phyloP scores from a whole-genome alignment of 192 early-diverging fungal genomes.

The Coemansia sp. region DNA sequence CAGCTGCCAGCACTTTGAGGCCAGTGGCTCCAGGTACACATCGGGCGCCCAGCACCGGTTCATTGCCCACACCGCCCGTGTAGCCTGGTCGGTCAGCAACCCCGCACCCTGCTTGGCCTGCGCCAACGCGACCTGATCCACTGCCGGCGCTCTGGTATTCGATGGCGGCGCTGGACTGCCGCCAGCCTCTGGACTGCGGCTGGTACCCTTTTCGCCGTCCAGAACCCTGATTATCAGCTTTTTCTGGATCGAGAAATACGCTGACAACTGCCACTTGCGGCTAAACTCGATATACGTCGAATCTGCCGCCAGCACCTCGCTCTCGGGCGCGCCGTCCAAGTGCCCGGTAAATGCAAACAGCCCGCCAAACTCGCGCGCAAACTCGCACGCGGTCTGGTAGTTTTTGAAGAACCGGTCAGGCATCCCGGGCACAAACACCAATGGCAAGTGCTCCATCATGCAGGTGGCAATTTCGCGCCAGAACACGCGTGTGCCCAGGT shows the following conservation, averaged over 20 bases:
- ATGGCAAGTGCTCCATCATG: constrained; percentile 16
- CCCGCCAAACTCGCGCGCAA: constrained; percentile 20
- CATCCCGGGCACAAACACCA: constrained; percentile 46
- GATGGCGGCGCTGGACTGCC: too few relatives aligned
- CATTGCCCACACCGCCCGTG: constrained; percentile 22
- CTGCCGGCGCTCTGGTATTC: neutral
- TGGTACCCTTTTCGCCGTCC: too few relatives aligned
- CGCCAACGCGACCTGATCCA: constrained; percentile 1
- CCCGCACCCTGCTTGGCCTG: neutral
- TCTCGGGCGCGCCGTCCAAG: neutral
- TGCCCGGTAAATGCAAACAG: constrained; percentile 3
- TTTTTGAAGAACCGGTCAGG: constrained; percentile 39
- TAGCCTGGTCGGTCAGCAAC: constrained; percentile 13
- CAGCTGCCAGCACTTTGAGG: constrained; percentile 38
- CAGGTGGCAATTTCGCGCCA: constrained; percentile 24
- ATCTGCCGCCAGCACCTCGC: neutral
- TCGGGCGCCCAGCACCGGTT: constrained; percentile 22
- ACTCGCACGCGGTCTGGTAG: constrained; percentile 14
- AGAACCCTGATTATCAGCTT: constrained; percentile 20
- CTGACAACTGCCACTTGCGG: constrained; percentile 44
- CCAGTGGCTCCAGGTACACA: constrained; percentile 30
- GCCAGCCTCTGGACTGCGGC: too few relatives aligned
- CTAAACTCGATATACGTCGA: constrained; percentile 25
- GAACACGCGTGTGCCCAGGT: constrained; percentile 24
- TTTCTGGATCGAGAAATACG: constrained; percentile 41